phyloP scores from a whole-genome alignment of 1,284 basidiomycete species.

The Kwoniella shivajii region DNA sequence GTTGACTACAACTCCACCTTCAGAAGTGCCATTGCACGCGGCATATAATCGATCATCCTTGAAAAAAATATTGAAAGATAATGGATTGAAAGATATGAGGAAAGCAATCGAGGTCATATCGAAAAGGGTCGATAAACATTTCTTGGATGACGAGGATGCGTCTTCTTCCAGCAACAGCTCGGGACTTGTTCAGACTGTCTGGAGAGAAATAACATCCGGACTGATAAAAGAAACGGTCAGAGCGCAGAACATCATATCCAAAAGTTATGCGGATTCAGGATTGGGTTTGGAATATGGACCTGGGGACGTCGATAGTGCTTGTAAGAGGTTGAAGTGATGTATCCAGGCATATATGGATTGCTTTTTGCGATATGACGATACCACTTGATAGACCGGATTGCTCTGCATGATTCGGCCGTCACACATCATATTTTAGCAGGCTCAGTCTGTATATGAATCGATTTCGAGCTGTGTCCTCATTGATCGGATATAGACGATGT shows the following conservation, averaged over 20 bases:
- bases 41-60: conserved; percentile 75
- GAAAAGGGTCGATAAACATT: conserved; percentile 94
- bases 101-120: conserved; percentile 79
- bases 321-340: conserved; percentile 59
- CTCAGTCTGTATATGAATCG: no score
- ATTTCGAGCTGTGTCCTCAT: no score
- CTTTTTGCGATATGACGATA: no score
- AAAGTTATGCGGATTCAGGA: conserved; percentile 74
- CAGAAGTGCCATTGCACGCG: conserved; percentile 74
- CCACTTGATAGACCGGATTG: no score
- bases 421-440: no score
- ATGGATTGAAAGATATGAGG: conserved; percentile 79
- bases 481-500: no score
- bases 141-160: conserved; percentile 54
- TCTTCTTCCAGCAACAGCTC: background rate
- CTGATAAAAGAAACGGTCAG: conserved; percentile 70
- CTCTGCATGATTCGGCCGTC: no score
- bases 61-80: conserved; percentile 85
- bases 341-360: no score
- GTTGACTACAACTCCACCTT: conserved; percentile 75
- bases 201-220: conserved; percentile 84
- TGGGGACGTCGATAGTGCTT: conserved; percentile 74
- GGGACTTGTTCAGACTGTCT: conserved; percentile 72
- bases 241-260: conserved; percentile 68
- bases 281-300: conserved; percentile 71